Percentiles rank a stretch among this genome's conserved stretches.
These are phyloP conservation scores for Claviceps digitariae DNA, from an alignment of 2,329 filamentous ascomycete genomes.

Conservation along the genomic window DNA sequence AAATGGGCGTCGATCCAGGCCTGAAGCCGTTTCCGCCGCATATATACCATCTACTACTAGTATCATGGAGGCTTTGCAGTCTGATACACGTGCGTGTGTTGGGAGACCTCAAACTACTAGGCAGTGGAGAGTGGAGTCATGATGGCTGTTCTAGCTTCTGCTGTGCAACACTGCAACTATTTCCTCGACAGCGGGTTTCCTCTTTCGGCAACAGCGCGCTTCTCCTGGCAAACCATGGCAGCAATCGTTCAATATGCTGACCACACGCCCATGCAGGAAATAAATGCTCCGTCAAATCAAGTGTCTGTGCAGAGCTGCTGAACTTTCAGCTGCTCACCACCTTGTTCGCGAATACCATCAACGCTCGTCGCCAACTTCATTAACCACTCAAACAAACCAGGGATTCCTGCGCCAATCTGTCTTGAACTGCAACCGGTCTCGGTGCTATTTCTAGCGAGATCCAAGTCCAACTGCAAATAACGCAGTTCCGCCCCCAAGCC, in stretches of 20 bases:
- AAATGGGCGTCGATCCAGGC: not conserved
- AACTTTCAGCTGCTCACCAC: not conserved
- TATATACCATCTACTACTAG: not conserved
- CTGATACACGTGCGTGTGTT: not conserved
- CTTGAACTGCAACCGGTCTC: not conserved
- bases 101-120: not conserved
- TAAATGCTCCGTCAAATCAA: not conserved
- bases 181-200: constrained; percentile 3
- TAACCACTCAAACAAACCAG: not conserved
- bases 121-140: not conserved
- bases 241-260: not conserved
- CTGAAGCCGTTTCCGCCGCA: too few species aligned
- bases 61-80: not conserved
- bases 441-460: constrained; percentile 1
- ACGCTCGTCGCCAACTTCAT: not conserved
- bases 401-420: not conserved
- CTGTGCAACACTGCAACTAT: not conserved
- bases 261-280: not conserved
- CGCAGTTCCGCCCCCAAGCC: constrained; percentile 11
- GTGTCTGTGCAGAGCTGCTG: not conserved
- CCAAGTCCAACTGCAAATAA: constrained; percentile 6
- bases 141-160: too few species aligned
- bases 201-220: not conserved
- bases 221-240: not conserved
- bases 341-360: not conserved